Conservation (phyloP, 495 filamentous ascomycete species). For the Aspergillus asperescens region DNA sequence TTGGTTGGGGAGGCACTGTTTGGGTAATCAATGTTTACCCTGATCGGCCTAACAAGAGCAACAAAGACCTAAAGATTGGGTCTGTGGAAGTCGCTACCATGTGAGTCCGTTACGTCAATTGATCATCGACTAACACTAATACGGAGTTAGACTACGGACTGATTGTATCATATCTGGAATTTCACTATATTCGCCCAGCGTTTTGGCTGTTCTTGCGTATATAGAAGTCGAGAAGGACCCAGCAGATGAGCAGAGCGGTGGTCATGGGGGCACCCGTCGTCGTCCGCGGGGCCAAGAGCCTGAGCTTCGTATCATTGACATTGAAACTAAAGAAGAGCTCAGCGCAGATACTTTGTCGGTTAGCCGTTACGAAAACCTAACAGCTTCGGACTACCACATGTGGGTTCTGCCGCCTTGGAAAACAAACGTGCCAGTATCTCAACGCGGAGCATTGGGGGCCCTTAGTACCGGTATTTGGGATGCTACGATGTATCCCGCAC, state of each 20-base stretch:
- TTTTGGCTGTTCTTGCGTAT: constrained; percentile 87
- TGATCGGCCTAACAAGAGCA: constrained; percentile 64
- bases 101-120: constrained; percentile 45
- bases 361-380: constrained; percentile 76
- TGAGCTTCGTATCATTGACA: constrained; percentile 84
- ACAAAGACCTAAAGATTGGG: constrained; percentile 66
- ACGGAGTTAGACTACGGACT: constrained; percentile 66
- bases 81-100: constrained; percentile 86
- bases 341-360: constrained; percentile 79
- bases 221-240: constrained; percentile 64
- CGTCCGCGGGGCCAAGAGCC: constrained; percentile 73
- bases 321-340: constrained; percentile 70
- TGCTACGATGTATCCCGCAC: constrained; percentile 74
- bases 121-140: constrained; percentile 10
- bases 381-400: constrained; percentile 90
- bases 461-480: constrained; percentile 65
- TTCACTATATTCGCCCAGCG: constrained; percentile 88
- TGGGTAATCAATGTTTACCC: constrained; percentile 93
- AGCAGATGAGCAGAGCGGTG: constrained; percentile 22
- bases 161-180: constrained; percentile 97
- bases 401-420: constrained; percentile 72
- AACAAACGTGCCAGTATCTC: constrained; percentile 51
- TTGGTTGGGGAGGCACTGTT: constrained; percentile 92
- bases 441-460: constrained; percentile 63
- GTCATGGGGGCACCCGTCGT: constrained; percentile 50